Conservation (phyloP, 176 grass and related monocot genomes). For the maize (Zea mays) region DNA sequence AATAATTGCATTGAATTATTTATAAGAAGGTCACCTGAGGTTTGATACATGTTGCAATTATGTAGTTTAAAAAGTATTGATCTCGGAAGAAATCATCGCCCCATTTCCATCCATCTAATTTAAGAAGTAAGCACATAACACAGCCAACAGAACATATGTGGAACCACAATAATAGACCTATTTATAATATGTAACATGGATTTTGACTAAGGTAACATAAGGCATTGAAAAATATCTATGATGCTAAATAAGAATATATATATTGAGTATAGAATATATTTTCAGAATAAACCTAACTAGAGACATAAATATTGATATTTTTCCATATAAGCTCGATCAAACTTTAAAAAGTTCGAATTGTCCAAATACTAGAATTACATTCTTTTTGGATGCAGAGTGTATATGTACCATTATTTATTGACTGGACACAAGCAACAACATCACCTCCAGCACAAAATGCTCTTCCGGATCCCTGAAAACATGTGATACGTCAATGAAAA, state of each 20-base stretch:
- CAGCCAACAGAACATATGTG: slow-evolving; percentile 9
- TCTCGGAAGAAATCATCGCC: slow-evolving; percentile 71
- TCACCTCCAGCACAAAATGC: slow-evolving; percentile 98
- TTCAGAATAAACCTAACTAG: too few relatives aligned
- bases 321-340: too few relatives aligned
- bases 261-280: too few relatives aligned
- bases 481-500: background rate
- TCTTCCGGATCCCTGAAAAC: slow-evolving; percentile 80
- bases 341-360: too few relatives aligned
- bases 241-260: too few relatives aligned
- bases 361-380: too few relatives aligned
- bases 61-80: slow-evolving; percentile 71
- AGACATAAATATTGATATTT: too few relatives aligned
- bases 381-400: too few relatives aligned
- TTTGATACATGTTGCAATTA: slow-evolving; percentile 75
- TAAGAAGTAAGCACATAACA: slow-evolving; percentile 27
- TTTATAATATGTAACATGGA: background rate
- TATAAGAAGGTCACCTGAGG: slow-evolving; percentile 70
- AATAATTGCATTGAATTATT: slow-evolving; percentile 17
- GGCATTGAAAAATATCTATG: slow-evolving; percentile 4
- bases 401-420: slow-evolving; percentile 54
- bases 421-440: slow-evolving; percentile 46
- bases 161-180: slow-evolving; percentile 17
- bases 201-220: background rate
- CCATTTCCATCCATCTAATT: slow-evolving; percentile 67